Percentiles rank a stretch among this genome's conserved stretches.
Conservation (phyloP, 1,284 basidiomycete species). For the Rhodotorula mucilaginosa region DNA sequence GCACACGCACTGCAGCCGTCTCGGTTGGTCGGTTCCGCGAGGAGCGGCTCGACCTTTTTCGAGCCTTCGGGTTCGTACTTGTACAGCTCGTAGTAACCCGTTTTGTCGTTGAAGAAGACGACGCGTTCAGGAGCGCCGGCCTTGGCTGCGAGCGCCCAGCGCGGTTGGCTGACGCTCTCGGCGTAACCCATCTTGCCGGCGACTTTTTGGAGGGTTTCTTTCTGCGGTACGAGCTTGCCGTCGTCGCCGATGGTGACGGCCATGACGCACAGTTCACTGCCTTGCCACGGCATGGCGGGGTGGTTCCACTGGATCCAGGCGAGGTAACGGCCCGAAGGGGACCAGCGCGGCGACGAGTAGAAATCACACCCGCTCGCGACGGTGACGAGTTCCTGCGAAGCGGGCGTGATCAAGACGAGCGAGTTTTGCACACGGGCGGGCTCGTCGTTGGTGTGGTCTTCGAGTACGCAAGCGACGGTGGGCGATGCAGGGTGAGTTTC, state of each 20-base stretch:
- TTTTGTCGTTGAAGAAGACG: conserved; percentile 65
- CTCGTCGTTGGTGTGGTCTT: conserved; percentile 64
- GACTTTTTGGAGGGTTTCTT: conserved; percentile 20
- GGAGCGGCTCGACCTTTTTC: conserved; percentile 49
- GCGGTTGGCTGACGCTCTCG: conserved; percentile 47
- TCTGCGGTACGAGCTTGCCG: conserved; percentile 11
- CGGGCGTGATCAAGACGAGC: conserved; percentile 59
- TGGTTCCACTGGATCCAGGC: conserved; percentile 68
- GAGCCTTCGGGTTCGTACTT: conserved; percentile 51
- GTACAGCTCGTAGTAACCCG: conserved; percentile 71
- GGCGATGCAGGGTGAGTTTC: conserved; percentile 49
- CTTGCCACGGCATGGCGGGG: conserved; percentile 75
- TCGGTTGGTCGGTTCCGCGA: conserved; percentile 54
- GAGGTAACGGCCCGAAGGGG: conserved; percentile 60
- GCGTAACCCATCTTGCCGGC: conserved; percentile 35
- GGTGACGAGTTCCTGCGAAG: conserved; percentile 23
- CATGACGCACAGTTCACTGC: conserved; percentile 60
- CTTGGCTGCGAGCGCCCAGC: conserved; percentile 54
- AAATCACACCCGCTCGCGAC: conserved; percentile 64
- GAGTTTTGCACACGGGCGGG: conserved; percentile 60
- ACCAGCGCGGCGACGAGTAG: conserved; percentile 63
- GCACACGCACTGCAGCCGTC: conserved; percentile 50
- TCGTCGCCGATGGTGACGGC: conserved; percentile 5
- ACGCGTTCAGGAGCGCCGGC: conserved; percentile 51
- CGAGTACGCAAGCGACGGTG: conserved; percentile 58